These are phyloP conservation scores for Gossypium thurberi DNA, from an alignment of 345 rosid genomes.

Conservation along the genomic window DNA sequence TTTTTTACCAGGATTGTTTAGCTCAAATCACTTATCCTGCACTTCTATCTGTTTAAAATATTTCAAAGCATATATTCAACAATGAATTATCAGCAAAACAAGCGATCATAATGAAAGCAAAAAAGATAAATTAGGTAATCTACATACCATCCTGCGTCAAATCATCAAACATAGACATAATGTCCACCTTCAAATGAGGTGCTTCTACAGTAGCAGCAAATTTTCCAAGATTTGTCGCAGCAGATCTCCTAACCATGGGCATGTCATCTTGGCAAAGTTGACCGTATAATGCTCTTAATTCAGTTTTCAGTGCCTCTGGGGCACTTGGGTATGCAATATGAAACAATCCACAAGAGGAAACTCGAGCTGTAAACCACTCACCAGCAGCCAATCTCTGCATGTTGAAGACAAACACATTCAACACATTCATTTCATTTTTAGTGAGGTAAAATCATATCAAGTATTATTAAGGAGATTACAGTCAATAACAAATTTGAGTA, in stretches of 20 bases:
- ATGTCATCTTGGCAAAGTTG: constrained; percentile 82
- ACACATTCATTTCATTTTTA: background rate
- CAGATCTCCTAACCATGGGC: constrained; percentile 92
- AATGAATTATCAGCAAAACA: background rate
- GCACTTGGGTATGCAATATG: constrained; percentile 78
- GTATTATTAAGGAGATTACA: background rate
- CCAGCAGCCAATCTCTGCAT: constrained; percentile 66
- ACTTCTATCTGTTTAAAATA: background rate
- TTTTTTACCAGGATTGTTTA: background rate
- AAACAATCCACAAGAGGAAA: constrained; percentile 72
- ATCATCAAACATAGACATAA: constrained; percentile 73
- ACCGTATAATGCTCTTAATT: constrained; percentile 50
- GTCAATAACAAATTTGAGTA: background rate
- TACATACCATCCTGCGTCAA: constrained; percentile 68
- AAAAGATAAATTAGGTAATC: background rate
- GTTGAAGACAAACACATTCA: background rate
- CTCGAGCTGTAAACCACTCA: constrained; percentile 86
- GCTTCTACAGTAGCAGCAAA: constrained; percentile 75
- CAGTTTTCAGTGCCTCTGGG: constrained; percentile 46
- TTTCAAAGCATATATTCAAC: background rate
- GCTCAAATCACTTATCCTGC: background rate
- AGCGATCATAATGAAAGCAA: background rate
- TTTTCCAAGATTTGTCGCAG: constrained; percentile 70
- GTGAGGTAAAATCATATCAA: background rate
- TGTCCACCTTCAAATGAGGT: constrained; percentile 55